Percentiles rank a stretch among this genome's conserved stretches.
phyloP scores from a whole-genome alignment of 352 stramenopile species.

The Phytophthora megakarya region DNA sequence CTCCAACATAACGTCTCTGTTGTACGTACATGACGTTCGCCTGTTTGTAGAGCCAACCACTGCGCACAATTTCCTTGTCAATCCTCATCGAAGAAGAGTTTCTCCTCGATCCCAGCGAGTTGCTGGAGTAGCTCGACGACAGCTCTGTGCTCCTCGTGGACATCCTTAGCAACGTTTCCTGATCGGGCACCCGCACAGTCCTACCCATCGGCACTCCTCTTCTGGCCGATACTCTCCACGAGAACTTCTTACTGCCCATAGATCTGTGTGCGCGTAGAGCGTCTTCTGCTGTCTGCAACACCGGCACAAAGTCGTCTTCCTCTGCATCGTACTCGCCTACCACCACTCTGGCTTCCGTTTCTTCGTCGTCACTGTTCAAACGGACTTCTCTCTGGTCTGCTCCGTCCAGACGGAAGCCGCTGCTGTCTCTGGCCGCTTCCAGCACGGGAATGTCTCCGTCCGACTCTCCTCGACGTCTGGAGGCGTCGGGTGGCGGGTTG shows the following conservation, averaged over 20 bases:
- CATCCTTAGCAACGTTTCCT: constrained; percentile 59
- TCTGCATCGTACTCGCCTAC: constrained; percentile 45
- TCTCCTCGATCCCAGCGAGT: constrained; percentile 41
- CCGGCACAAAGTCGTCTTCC: constrained; percentile 64
- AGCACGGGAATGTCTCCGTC: constrained; percentile 78
- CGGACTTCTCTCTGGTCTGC: constrained; percentile 35
- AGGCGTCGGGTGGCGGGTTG: not conserved
- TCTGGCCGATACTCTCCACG: constrained; percentile 44
- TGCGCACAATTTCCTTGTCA: constrained; percentile 53
- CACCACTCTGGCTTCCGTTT: constrained; percentile 38
- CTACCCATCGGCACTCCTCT: constrained; percentile 27
- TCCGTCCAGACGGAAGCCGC: constrained; percentile 49
- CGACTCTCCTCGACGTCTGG: constrained; percentile 16
- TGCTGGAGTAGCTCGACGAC: constrained; percentile 39
- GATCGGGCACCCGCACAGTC: constrained; percentile 42
- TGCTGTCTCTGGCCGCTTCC: constrained; percentile 46
- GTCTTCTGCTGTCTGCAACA: constrained; percentile 74
- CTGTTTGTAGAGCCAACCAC: constrained; percentile 66
- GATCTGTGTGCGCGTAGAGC: constrained; percentile 40
- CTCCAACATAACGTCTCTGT: constrained; percentile 20
- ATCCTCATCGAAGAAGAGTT: constrained; percentile 42
- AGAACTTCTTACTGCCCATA: constrained; percentile 57
- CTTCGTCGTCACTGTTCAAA: constrained; percentile 41
- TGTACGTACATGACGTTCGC: constrained; percentile 60
- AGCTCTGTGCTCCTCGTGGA: constrained; percentile 46